Conservation (phyloP, 768 basidiomycete genomes). For the Daedaleopsis sinensis region DNA sequence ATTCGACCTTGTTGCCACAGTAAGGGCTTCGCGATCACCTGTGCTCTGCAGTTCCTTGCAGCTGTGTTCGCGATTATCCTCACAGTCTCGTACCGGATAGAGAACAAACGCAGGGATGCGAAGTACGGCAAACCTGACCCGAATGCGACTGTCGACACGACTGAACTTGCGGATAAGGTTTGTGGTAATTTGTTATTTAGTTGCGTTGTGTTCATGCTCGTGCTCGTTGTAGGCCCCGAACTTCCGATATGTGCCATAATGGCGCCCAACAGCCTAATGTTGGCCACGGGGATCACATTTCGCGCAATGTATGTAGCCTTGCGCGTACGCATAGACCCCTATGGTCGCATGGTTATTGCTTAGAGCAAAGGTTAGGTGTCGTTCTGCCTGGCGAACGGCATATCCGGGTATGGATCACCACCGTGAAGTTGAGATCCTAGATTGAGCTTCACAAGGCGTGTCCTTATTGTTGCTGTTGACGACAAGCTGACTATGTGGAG, state of each 20-base stretch:
- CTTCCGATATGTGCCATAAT: neutral
- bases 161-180: conserved; percentile 31
- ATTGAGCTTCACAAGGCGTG: too few relatives aligned
- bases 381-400: too few relatives aligned
- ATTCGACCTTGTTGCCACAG: conserved; percentile 3
- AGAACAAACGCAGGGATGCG: conserved; percentile 24
- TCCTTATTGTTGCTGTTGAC: too few relatives aligned
- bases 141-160: conserved; percentile 28
- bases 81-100: conserved; percentile 6
- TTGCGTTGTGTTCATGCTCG: neutral
- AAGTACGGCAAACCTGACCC: conserved; percentile 26
- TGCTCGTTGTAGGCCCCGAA: neutral
- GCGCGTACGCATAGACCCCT: too few relatives aligned
- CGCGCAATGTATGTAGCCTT: too few relatives aligned
- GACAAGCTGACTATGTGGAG: too few relatives aligned
- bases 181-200: neutral
- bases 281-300: too few relatives aligned
- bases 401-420: too few relatives aligned
- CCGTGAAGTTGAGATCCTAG: too few relatives aligned
- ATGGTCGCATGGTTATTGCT: too few relatives aligned
- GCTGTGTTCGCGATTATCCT: conserved; percentile 22
- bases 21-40: conserved; percentile 27
- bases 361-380: too few relatives aligned
- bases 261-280: neutral
- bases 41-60: conserved; percentile 25